A percentile compares a stretch with the other conserved stretches of the same genome.
These are phyloP conservation scores for Lipomyces sp. DNA, from an alignment of 805 yeast species.

Conservation along the genomic window DNA sequence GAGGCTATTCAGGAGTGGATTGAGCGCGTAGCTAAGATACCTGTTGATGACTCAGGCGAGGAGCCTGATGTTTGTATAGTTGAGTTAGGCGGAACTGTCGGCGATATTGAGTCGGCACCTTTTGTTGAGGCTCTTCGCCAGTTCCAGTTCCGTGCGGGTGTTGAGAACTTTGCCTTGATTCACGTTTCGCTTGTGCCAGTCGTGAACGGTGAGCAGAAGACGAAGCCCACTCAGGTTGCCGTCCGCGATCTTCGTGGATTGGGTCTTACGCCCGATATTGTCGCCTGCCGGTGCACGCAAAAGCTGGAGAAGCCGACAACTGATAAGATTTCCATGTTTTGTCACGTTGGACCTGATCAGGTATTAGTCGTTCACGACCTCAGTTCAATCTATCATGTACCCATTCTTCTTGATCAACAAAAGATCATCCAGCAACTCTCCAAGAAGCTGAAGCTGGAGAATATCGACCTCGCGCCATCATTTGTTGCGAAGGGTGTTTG, in stretches of 20 bases:
- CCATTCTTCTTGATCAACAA: slow-evolving; percentile 86
- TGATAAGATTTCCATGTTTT: slow-evolving; percentile 97
- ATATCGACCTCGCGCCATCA: slow-evolving; percentile 53
- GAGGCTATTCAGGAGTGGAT: slow-evolving; percentile 99
- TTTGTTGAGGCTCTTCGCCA: slow-evolving; percentile 99
- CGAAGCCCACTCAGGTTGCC: slow-evolving; percentile 99
- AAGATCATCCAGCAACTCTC: slow-evolving; percentile 74
- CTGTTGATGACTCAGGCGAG: slow-evolving; percentile 86
- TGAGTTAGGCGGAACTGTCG: slow-evolving; percentile 97
- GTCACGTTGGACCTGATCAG: slow-evolving; percentile 98
- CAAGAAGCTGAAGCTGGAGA: slow-evolving; percentile 66
- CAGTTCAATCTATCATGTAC: slow-evolving; percentile 96
- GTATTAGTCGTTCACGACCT: slow-evolving; percentile 97
- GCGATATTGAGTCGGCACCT: slow-evolving; percentile 98
- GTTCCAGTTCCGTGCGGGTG: slow-evolving; percentile 96
- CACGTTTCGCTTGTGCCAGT: slow-evolving; percentile 98
- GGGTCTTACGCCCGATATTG: slow-evolving; percentile 94
- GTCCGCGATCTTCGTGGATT: slow-evolving; percentile 93
- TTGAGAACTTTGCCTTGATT: slow-evolving; percentile 89
- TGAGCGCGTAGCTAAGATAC: slow-evolving; percentile 86
- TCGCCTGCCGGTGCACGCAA: slow-evolving; percentile 95
- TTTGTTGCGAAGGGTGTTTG: slow-evolving; percentile 68
- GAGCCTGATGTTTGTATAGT: slow-evolving; percentile 96
- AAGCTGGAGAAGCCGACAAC: slow-evolving; percentile 81
- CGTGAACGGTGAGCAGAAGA: slow-evolving; percentile 97